Evolutionary conservation across 2,329 filamentous ascomycete genomes (phyloP).

Genomic region (Orbilia blumenaviensis): DNA sequence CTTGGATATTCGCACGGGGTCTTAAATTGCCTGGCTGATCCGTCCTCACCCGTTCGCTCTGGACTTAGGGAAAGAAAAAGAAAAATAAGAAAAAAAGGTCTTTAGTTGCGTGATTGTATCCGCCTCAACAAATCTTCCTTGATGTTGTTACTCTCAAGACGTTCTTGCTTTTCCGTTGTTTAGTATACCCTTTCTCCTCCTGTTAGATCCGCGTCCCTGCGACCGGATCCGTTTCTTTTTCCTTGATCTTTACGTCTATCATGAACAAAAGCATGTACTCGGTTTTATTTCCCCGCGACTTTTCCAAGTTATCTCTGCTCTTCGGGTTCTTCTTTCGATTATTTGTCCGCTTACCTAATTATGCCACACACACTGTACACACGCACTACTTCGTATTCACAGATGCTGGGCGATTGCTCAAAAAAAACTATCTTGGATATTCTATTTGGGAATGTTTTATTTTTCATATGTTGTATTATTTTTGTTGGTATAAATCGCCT

Average conservation of each 20-base stretch:
- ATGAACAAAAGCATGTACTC: slow-evolving; percentile 44
- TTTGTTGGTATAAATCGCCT: slow-evolving; percentile 5
- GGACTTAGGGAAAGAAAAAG: slow-evolving; percentile 12
- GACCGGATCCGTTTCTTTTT: slow-evolving; percentile 8
- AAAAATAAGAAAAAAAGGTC: slow-evolving; percentile 34
- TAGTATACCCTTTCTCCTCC: slow-evolving; percentile 13
- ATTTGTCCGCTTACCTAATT: background rate
- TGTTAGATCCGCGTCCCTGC: slow-evolving; percentile 18
- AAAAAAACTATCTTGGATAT: background rate
- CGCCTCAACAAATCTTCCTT: slow-evolving; percentile 36
- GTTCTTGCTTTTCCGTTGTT: slow-evolving; percentile 30
- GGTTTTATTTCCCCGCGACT: background rate
- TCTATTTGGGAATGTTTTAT: background rate
- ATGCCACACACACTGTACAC: background rate
- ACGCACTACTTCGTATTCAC: background rate
- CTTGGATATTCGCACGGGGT: background rate
- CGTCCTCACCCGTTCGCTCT: slow-evolving; percentile 1
- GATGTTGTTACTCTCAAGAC: slow-evolving; percentile 30
- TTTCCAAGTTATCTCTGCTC: slow-evolving; percentile 4
- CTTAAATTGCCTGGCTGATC: slow-evolving; percentile 11
- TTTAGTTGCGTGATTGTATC: slow-evolving; percentile 51
- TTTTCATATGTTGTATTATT: slow-evolving; percentile 15
- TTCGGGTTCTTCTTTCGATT: background rate
- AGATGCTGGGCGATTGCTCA: background rate
- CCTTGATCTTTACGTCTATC: slow-evolving; percentile 8